These are phyloP conservation scores for Kluyveromyces starmeri DNA, from an alignment of 805 yeast genomes.

Conservation along the genomic window DNA sequence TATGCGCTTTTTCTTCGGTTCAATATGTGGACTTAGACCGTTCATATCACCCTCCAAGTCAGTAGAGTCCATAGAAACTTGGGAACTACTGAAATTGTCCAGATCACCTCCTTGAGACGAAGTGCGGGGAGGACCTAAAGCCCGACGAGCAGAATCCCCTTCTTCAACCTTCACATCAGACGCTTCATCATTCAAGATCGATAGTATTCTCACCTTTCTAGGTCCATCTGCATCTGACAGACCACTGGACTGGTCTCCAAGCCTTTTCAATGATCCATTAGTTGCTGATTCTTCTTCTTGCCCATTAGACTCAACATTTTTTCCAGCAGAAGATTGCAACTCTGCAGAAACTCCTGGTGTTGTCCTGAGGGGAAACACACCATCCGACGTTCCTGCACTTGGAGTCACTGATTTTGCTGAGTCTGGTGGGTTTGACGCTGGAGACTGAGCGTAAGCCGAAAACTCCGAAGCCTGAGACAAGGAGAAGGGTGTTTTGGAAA, in stretches of 20 bases:
- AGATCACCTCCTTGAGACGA: neutral
- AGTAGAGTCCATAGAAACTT: neutral
- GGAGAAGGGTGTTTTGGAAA: neutral
- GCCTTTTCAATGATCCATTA: neutral
- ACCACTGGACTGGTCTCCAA: neutral
- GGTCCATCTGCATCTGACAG: neutral
- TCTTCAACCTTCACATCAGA: constrained; percentile 9
- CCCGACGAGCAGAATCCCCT: constrained; percentile 1
- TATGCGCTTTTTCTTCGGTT: constrained; percentile 1
- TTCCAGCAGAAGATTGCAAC: neutral
- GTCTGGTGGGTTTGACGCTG: constrained; percentile 1
- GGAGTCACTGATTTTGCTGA: neutral
- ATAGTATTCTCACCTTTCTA: constrained; percentile 19
- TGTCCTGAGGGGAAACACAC: neutral
- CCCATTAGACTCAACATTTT: neutral
- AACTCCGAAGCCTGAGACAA: constrained; percentile 1
- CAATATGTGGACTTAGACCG: neutral
- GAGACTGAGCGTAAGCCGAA: constrained; percentile 1
- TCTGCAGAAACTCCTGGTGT: neutral
- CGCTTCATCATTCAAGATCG: constrained; percentile 20
- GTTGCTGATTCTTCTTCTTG: neutral
- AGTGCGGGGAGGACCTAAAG: constrained; percentile 2
- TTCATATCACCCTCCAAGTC: neutral
- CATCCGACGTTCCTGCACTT: neutral
- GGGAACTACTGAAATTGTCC: neutral